Evolutionary conservation across 148 eudicot genomes (phyloP), one percentile per base, ranked within the genome.

Genomic region (Rhododendron williamsianum): DNA sequence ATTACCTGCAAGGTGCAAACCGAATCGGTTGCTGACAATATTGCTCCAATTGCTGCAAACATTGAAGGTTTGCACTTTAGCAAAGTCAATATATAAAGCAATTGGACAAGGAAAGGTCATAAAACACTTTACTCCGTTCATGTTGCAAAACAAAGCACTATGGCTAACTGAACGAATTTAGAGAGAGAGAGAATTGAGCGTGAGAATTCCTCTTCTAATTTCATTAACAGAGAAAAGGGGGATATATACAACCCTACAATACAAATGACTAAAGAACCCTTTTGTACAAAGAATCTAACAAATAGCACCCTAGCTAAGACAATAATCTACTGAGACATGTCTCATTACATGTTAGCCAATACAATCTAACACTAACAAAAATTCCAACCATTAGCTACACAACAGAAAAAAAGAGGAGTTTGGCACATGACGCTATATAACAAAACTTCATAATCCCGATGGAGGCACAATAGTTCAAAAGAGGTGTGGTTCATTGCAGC

Each of bases 1-100:
- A 84, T 76, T 81, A 95, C 98, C 97, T 95, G 97, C 91, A 95
- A 89, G 73, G 95, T 94, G 93, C 97, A 93, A 82, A 95, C 97
- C 45, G 98, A 94, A 89, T 95, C 98, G 15, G 98, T 94, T 71
- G 98, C 98, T 80, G 98, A 93, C 84, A 95, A 91, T 72, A 95
- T 94, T 85, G 97, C 97, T 83, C 98, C 98, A 87, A 95, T 92
- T 36, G 95, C 98, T 94, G 90, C 81, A 87, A 76, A 54, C 60
- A 79, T 67, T 56, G 84, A 54, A 88, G 25, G 52, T 25, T 27
- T 69, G 74, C 1, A 25, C 67, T 58, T 82, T 2, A 72, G 48
- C 33, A 8, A 81, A 52, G 56, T 80, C 60, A 74, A 86, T 48
- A 60, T 12, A 80, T 30, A 80, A 65, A 25, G n/a, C 4, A 78